Conservation (phyloP, 495 filamentous ascomycete species). For the Talaromyces trachyspermus region DNA sequence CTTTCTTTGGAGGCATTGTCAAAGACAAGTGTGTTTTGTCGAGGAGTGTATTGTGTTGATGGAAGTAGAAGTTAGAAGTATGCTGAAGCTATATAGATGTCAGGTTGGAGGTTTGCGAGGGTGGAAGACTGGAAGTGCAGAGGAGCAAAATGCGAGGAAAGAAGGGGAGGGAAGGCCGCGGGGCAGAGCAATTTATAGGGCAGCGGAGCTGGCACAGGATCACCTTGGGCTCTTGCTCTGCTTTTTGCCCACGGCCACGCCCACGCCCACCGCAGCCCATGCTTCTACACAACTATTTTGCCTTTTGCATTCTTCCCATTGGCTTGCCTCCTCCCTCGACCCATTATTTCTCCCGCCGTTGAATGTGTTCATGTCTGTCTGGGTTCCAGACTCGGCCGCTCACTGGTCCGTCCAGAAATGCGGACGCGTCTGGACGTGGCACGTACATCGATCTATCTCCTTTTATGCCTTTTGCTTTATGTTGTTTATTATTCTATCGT, state of each 20-base stretch:
- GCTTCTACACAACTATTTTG: too few species aligned
- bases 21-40: constrained; percentile 11
- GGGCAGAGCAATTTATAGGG: constrained; percentile 48
- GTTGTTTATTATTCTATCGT: too few species aligned
- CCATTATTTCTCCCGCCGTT: too few species aligned
- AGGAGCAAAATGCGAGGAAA: constrained; percentile 16
- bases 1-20: constrained; percentile 50
- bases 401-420: too few species aligned
- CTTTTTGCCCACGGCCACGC: background rate
- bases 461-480: too few species aligned
- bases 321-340: too few species aligned
- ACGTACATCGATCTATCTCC: too few species aligned
- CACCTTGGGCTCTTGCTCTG: constrained; percentile 19
- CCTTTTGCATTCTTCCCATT: too few species aligned
- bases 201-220: constrained; percentile 40
- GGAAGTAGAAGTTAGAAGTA: background rate
- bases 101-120: constrained; percentile 7
- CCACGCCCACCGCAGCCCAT: background rate
- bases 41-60: constrained; percentile 13
- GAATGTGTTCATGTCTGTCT: too few species aligned
- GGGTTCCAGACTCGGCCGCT: too few species aligned
- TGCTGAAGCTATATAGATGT: constrained; percentile 1
- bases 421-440: too few species aligned
- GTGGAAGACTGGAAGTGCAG: constrained; percentile 19
- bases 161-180: constrained; percentile 32